phyloP scores from a whole-genome alignment of 306 rosid genomes.

The Dalbergia cochinchinensis region DNA sequence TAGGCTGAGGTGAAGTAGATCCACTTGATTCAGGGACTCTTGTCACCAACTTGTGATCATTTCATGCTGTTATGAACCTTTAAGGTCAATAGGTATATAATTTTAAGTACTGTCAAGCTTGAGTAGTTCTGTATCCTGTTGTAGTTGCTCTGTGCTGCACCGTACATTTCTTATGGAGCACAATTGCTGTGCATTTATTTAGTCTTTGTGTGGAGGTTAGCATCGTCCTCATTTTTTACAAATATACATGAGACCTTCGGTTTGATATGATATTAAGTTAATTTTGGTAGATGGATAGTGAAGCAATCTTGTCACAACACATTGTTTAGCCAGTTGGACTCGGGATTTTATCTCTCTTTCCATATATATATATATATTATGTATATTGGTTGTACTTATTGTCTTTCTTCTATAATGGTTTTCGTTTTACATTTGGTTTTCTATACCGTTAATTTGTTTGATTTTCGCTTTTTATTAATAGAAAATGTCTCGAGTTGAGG shows the following conservation, averaged over 20 bases:
- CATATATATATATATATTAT: no score
- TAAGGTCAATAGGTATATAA: neutral
- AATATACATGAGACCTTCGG: neutral
- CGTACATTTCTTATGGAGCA: neutral
- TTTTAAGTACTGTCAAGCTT: neutral
- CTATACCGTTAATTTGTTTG: conserved; percentile 1
- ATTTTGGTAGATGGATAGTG: conserved; percentile 5
- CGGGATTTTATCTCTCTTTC: no score
- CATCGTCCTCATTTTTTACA: conserved; percentile 10
- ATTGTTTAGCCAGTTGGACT: conserved; percentile 2
- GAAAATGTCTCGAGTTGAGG: conserved; percentile 85
- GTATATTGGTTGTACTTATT: neutral
- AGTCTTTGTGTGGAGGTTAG: neutral
- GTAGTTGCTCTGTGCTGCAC: conserved; percentile 12
- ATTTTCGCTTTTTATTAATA: conserved; percentile 27
- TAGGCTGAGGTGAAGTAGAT: conserved; percentile 35
- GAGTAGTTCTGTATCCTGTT: neutral
- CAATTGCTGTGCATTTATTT: neutral
- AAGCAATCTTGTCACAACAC: neutral
- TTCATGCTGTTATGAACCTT: conserved; percentile 19
- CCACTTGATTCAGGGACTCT: neutral
- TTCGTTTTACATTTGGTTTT: conserved; percentile 9
- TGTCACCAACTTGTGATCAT: conserved; percentile 7
- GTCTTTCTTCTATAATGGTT: neutral
- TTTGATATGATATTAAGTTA: neutral